phyloP scores from a whole-genome alignment of 1,139 yeast species.

The Lodderomyces oxycetoniae region DNA sequence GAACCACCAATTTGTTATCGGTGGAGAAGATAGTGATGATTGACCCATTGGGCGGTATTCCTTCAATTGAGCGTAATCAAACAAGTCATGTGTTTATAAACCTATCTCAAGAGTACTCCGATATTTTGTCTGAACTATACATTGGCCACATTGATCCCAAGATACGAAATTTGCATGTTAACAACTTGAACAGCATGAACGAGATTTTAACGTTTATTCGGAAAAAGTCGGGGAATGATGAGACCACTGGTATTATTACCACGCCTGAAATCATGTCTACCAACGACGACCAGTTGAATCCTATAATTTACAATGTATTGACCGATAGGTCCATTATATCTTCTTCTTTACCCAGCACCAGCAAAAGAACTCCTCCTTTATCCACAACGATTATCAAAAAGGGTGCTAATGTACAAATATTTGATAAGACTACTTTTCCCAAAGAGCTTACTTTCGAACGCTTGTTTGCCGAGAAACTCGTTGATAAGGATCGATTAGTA shows the following conservation, averaged over 20 bases:
- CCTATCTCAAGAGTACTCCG: conserved; percentile 73
- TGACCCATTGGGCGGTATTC: conserved; percentile 85
- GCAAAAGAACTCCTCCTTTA: conserved; percentile 56
- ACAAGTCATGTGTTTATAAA: conserved; percentile 88
- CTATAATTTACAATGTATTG: conserved; percentile 79
- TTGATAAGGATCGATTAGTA: conserved; percentile 57
- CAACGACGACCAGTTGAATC: conserved; percentile 54
- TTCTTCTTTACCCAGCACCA: conserved; percentile 81
- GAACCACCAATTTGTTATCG: conserved; percentile 33
- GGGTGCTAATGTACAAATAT: conserved; percentile 64
- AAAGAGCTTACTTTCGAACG: conserved; percentile 35
- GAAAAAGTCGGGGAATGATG: conserved; percentile 32
- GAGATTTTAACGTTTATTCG: conserved; percentile 30
- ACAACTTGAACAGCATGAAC: conserved; percentile 53
- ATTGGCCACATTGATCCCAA: conserved; percentile 47
- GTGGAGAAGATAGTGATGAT: conserved; percentile 78
- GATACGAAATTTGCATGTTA: conserved; percentile 47
- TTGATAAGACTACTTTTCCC: conserved; percentile 30
- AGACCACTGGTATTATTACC: conserved; percentile 41
- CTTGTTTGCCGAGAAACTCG: conserved; percentile 40
- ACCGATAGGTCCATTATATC: conserved; percentile 93
- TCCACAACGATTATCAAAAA: conserved; percentile 77
- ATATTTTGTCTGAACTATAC: conserved; percentile 57
- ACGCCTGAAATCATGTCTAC: conserved; percentile 43
- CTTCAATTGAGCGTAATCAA: conserved; percentile 74